Conservation (phyloP, 345 rosid genomes). For the Populus simonii region DNA sequence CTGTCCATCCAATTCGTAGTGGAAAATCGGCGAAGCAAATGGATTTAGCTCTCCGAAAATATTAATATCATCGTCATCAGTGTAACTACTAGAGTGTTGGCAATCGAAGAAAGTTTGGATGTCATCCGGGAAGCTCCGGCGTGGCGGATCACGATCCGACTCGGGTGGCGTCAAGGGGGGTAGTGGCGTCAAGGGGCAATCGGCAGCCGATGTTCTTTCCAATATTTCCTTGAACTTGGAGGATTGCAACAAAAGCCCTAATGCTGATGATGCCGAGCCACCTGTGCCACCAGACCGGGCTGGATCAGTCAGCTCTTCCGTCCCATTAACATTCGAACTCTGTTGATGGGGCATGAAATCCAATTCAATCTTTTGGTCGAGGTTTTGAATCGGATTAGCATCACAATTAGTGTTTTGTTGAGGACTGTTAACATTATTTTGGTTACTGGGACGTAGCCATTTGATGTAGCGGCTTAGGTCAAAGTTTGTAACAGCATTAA, state of each 20-base stretch:
- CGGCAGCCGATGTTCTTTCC: slow-evolving; percentile 49
- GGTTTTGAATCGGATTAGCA: slow-evolving; percentile 2
- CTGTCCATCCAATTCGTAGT: slow-evolving; percentile 46
- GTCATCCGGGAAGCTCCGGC: slow-evolving; percentile 70
- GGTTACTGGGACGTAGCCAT: slow-evolving; percentile 48
- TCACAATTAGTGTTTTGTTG: slow-evolving; percentile 15
- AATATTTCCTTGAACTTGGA: slow-evolving; percentile 66
- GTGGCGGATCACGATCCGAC: slow-evolving; percentile 18
- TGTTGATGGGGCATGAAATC: slow-evolving; percentile 14
- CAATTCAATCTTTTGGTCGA: slow-evolving; percentile 17
- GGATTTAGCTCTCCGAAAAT: slow-evolving; percentile 58
- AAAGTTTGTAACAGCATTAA: slow-evolving; percentile 90
- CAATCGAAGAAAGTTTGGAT: slow-evolving; percentile 66
- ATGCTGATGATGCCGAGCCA: slow-evolving; percentile 37
- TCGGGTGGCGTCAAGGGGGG: slow-evolving; percentile 33
- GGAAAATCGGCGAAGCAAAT: slow-evolving; percentile 44
- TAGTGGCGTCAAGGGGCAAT: slow-evolving; percentile 20
- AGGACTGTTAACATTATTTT: not conserved
- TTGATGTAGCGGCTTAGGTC: slow-evolving; percentile 83
- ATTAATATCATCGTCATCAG: slow-evolving; percentile 42
- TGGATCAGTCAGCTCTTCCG: not conserved
- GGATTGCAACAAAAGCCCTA: slow-evolving; percentile 61
- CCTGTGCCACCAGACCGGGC: slow-evolving; percentile 11
- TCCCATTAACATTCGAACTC: not conserved
- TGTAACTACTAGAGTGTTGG: slow-evolving; percentile 49